Conservation (phyloP, 2,329 filamentous ascomycete genomes). For the Rosellinia necatrix region DNA sequence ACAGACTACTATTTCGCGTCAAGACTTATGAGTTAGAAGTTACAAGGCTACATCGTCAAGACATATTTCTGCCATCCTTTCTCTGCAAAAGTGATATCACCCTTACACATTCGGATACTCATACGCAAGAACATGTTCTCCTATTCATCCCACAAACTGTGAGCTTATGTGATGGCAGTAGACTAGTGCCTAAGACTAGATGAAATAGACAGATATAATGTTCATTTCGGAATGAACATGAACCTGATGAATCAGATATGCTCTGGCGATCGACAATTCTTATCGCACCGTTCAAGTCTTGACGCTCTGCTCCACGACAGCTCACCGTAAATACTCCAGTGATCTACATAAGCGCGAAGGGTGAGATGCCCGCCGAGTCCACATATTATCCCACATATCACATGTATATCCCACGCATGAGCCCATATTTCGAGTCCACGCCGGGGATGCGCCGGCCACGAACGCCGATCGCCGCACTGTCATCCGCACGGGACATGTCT, state of each 20-base stretch:
- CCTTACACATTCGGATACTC: slow-evolving; percentile 11
- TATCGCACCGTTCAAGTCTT: too few relatives aligned
- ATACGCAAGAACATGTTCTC: not conserved
- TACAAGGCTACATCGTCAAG: not conserved
- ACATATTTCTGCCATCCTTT: not conserved
- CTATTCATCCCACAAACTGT: not conserved
- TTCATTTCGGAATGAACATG: too few relatives aligned
- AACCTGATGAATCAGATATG: too few relatives aligned
- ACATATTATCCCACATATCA: slow-evolving; percentile 19
- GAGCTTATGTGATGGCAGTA: not conserved
- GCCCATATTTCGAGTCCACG: slow-evolving; percentile 18
- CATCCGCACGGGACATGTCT: not conserved
- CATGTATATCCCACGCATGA: not conserved
- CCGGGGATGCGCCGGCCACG: not conserved
- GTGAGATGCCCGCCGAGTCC: not conserved
- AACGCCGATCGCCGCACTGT: too few relatives aligned
- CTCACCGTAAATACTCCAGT: too few relatives aligned
- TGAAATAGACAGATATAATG: too few relatives aligned
- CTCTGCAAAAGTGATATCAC: slow-evolving; percentile 19
- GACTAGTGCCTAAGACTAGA: slow-evolving; percentile 8
- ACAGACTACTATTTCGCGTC: not conserved
- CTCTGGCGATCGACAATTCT: too few relatives aligned
- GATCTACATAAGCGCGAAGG: slow-evolving; percentile 3
- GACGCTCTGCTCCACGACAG: too few relatives aligned
- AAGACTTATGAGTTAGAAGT: not conserved